Evolutionary conservation across 495 filamentous ascomycete species (phyloP), one percentile per base, ranked within the genome.

Genomic region (Trichoderma erinaceum): DNA sequence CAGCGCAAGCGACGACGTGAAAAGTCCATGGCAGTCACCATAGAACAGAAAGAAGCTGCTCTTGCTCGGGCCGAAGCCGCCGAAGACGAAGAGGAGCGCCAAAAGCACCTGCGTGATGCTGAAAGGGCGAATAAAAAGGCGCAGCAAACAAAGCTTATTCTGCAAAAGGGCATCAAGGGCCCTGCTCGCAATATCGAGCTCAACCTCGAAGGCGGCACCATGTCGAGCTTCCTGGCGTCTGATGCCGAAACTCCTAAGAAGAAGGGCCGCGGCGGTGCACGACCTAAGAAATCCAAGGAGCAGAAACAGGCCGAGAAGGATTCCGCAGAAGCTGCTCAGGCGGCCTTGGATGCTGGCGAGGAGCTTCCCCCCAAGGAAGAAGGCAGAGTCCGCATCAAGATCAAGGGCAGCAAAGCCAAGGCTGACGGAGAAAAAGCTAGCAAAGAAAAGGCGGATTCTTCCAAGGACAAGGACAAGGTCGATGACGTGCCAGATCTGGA

Each of bases 251-350:
- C 78, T 3, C 90, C 84, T 70, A 80, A 84, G 41, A 88, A 90
- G 70, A 90, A 91, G 70, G 85, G 85, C 25, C 85, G 89, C 35
- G 83, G 84, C 23, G 90, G 90, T 15, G 83, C 84, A 6, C 82
- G 91, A 5, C 89, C 86, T 4, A 90, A 89, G 76, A 97, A 97
- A 75, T 94, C 90, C 44, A 97, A 96, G 78, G 93, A 97, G 74
- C 93, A 97, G 80, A 97, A 97, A 75, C 91, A 97, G 74, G 90
- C 92, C 41, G 93, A 97, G 77, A 96, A 97, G 75, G 93, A 97
- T 74, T 87, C 89, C 4, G 95, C 96, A 64, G 92, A 93, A 70
- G 91, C 91, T 69, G 93, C 91, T 27, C 93, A 94, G 70, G 88
- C 90, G 68, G 91, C 90, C 18, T 82, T 96, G 70, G 90, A 96